These are phyloP conservation scores for Amanita molliuscula DNA, from an alignment of 768 basidiomycete species.

Conservation along the genomic window DNA sequence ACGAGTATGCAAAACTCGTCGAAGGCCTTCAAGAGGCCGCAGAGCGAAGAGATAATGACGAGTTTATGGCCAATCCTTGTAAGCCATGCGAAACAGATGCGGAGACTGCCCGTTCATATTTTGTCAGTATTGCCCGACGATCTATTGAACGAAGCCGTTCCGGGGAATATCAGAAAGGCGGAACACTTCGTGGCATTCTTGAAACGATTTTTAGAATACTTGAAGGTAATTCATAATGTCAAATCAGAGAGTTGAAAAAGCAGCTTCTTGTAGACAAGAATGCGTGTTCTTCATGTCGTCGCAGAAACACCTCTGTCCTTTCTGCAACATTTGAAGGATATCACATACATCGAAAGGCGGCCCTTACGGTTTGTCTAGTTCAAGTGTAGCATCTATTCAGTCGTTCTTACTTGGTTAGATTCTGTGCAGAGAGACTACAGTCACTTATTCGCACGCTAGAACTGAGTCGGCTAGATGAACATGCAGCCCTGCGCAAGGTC, in stretches of 20 bases:
- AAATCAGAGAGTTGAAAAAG: not conserved
- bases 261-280: slow-evolving; percentile 60
- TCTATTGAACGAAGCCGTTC: slow-evolving; percentile 88
- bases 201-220: slow-evolving; percentile 96
- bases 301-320: slow-evolving; percentile 97
- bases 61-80: slow-evolving; percentile 87
- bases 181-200: slow-evolving; percentile 99
- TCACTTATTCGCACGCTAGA: slow-evolving; percentile 91
- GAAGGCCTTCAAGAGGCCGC: slow-evolving; percentile 83
- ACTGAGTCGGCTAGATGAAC: slow-evolving; percentile 83
- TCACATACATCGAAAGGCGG: slow-evolving; percentile 93
- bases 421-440: slow-evolving; percentile 93
- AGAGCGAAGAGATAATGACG: slow-evolving; percentile 57
- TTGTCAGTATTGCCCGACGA: slow-evolving; percentile 84
- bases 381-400: not conserved
- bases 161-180: slow-evolving; percentile 96
- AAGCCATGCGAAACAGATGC: slow-evolving; percentile 11
- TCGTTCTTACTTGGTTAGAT: slow-evolving; percentile 36
- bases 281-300: slow-evolving; percentile 98
- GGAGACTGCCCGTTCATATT: slow-evolving; percentile 2
- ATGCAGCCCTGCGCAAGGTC: slow-evolving; percentile 87
- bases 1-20: slow-evolving; percentile 93
- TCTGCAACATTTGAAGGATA: slow-evolving; percentile 95
- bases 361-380: slow-evolving; percentile 62
- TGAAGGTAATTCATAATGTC: slow-evolving; percentile 55